Conservation (phyloP, 495 filamentous ascomycete species). For the Margaritispora aquatica region DNA sequence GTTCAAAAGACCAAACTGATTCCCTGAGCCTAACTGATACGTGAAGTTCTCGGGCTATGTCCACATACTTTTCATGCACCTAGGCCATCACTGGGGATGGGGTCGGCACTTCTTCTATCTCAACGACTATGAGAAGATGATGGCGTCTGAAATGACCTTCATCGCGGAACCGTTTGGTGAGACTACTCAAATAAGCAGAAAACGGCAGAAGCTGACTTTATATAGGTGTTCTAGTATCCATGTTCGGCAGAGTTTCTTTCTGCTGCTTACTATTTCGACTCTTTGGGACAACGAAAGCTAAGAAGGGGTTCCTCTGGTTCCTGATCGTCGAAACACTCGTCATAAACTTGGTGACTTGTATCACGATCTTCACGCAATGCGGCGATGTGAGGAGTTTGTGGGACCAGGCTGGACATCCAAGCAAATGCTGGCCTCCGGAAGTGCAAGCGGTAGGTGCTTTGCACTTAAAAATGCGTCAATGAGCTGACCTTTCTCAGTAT, state of each 20-base stretch:
- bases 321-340: constrained; percentile 5
- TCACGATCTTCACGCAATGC: constrained; percentile 13
- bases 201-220: neutral
- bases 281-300: constrained; percentile 4
- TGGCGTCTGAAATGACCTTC: neutral
- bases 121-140: neutral
- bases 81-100: neutral
- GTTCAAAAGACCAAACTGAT: too few relatives aligned
- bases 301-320: neutral
- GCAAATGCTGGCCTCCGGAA: constrained; percentile 6
- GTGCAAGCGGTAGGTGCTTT: constrained; percentile 2
- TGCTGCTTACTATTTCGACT: constrained; percentile 2
- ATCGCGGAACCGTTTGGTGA: constrained; percentile 6
- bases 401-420: constrained; percentile 6
- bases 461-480: too few relatives aligned
- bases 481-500: too few relatives aligned
- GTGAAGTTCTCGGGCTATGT: neutral
- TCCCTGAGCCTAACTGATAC: too few relatives aligned
- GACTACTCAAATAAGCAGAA: neutral
- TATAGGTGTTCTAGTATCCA: constrained; percentile 2
- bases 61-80: neutral
- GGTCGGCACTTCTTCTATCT: constrained; percentile 12
- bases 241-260: constrained; percentile 5
- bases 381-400: constrained; percentile 2
- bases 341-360: constrained; percentile 4